These are phyloP conservation scores for Solanum gandarillasii DNA, from an alignment of 257 asterid genomes.

Conservation along the genomic window DNA sequence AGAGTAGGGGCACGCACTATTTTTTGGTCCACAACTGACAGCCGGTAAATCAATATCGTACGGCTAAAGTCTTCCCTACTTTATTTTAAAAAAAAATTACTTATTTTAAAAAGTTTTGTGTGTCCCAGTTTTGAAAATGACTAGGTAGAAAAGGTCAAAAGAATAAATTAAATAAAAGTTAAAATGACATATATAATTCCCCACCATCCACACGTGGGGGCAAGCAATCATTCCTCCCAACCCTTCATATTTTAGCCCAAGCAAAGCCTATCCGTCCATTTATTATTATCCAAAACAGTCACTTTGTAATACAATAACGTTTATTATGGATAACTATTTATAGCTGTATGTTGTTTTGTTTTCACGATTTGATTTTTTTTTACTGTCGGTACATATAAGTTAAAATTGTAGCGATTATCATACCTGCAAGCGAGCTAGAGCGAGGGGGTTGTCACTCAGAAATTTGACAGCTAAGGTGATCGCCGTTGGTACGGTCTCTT, in stretches of 20 bases:
- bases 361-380: no score
- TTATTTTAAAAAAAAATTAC: background rate
- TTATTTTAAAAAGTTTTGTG: background rate
- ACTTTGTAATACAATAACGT: background rate
- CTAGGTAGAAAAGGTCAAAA: constrained; percentile 19
- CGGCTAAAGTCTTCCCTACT: constrained; percentile 1
- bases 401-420: background rate
- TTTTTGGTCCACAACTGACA: constrained; percentile 5
- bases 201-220: constrained; percentile 23
- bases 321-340: no score
- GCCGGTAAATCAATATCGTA: constrained; percentile 14
- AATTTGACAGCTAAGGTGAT: constrained; percentile 80
- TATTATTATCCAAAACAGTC: background rate
- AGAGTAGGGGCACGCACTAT: background rate
- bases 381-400: no score
- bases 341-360: no score
- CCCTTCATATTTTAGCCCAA: constrained; percentile 12
- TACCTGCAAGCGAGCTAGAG: constrained; percentile 58
- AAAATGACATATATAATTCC: constrained; percentile 22
- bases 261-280: constrained; percentile 19
- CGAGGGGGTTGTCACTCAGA: constrained; percentile 54
- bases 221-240: constrained; percentile 17
- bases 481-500: constrained; percentile 81
- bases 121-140: constrained; percentile 24
- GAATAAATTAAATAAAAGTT: background rate